Conservation (phyloP, 192 early-diverging fungal species). For the Coemansia sp. region DNA sequence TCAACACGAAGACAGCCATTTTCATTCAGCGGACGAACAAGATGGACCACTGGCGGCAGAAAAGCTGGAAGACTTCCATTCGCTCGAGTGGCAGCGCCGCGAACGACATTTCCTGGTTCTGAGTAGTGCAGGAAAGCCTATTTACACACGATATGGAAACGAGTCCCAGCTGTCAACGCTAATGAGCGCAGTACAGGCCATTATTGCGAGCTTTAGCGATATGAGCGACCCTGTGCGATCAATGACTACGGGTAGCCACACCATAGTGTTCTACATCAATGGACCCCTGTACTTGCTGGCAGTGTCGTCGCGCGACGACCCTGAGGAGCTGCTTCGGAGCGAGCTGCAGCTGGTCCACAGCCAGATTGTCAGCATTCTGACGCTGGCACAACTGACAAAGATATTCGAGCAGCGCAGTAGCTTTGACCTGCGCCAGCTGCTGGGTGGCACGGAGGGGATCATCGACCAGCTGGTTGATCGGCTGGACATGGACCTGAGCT, state of each 20-base stretch:
- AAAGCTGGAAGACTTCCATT: conserved; percentile 44
- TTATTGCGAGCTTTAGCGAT: conserved; percentile 80
- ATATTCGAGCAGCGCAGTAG: conserved; percentile 86
- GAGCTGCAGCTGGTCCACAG: conserved; percentile 78
- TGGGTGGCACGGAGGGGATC: conserved; percentile 80
- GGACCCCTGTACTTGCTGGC: conserved; percentile 85
- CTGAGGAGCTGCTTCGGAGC: conserved; percentile 71
- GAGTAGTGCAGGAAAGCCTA: conserved; percentile 91
- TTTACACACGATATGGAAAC: conserved; percentile 90
- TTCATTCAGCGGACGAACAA: not conserved
- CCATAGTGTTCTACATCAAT: conserved; percentile 78
- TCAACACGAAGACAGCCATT: not conserved
- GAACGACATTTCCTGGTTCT: conserved; percentile 90
- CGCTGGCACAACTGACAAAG: conserved; percentile 70
- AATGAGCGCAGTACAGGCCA: conserved; percentile 89
- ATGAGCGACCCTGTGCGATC: conserved; percentile 76
- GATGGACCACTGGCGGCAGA: conserved; percentile 19
- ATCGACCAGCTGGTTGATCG: conserved; percentile 72
- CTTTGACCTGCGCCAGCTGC: conserved; percentile 82
- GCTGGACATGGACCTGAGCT: conserved; percentile 69
- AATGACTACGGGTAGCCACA: conserved; percentile 62
- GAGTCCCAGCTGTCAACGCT: conserved; percentile 82
- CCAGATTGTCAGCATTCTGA: conserved; percentile 85
- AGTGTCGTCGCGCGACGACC: conserved; percentile 76
- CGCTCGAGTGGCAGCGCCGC: conserved; percentile 39